phyloP scores from a whole-genome alignment of 2,329 filamentous ascomycete genomes.

The Raffaelea albimanens region DNA sequence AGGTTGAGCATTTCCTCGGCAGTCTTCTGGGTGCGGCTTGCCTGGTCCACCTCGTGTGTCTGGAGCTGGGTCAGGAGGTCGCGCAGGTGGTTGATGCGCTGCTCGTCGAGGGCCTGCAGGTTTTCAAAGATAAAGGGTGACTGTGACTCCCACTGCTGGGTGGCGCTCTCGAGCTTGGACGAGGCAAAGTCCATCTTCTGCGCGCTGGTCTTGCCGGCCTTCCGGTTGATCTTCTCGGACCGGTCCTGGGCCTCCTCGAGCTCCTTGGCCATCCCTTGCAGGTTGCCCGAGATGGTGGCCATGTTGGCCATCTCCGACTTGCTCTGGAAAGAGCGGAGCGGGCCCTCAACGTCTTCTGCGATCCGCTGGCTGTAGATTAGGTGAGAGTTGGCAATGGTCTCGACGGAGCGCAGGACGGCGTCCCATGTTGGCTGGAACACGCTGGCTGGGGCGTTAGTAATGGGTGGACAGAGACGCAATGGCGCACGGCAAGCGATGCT shows the following conservation, averaged over 20 bases:
- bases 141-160: conserved; percentile 83
- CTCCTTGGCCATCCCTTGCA: conserved; percentile 72
- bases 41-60: conserved; percentile 83
- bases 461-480: too few species aligned
- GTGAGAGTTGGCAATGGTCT: conserved; percentile 76
- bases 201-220: conserved; percentile 65
- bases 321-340: conserved; percentile 65
- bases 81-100: conserved; percentile 77
- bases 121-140: conserved; percentile 92
- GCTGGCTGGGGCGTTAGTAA: too few species aligned
- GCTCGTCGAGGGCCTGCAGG: conserved; percentile 84
- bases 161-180: conserved; percentile 65
- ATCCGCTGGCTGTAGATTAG: conserved; percentile 70
- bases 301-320: conserved; percentile 75
- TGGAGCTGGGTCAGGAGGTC: conserved; percentile 88
- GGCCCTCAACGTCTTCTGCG: conserved; percentile 78
- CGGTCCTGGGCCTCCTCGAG: conserved; percentile 77
- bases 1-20: conserved; percentile 73
- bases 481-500: too few species aligned
- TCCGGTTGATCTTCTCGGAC: conserved; percentile 73
- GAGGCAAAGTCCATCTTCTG: conserved; percentile 70
- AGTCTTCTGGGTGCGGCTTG: conserved; percentile 64
- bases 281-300: conserved; percentile 70
- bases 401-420: conserved; percentile 70
- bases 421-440: conserved; percentile 88